Percentiles rank a stretch among this genome's conserved stretches.
Evolutionary conservation across 768 basidiomycete species (phyloP).

Genomic region (Pisolithus tinctorius): DNA sequence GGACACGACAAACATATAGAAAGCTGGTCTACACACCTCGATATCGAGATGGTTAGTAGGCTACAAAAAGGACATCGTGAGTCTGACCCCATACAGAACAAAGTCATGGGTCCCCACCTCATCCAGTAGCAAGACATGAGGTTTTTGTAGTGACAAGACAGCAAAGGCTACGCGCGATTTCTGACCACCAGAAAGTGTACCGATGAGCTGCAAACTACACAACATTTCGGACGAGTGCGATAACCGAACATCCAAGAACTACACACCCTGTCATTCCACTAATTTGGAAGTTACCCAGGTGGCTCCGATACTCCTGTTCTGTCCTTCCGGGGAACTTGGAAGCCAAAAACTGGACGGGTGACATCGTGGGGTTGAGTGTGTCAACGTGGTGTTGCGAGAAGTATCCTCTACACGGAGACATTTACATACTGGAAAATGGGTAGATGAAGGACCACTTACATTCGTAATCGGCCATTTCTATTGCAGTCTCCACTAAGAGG

Average conservation of each 20-base stretch:
- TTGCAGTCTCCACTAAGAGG: constrained; percentile 75
- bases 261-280: constrained; percentile 87
- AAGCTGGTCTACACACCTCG: constrained; percentile 44
- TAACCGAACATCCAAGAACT: not conserved
- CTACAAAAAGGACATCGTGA: constrained; percentile 27
- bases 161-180: constrained; percentile 95
- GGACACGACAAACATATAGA: not conserved
- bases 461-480: constrained; percentile 85
- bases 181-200: constrained; percentile 91
- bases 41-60: constrained; percentile 97
- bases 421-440: constrained; percentile 3
- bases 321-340: constrained; percentile 88
- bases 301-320: constrained; percentile 94
- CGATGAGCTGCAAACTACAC: constrained; percentile 74
- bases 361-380: constrained; percentile 73
- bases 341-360: constrained; percentile 91
- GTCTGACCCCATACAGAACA: constrained; percentile 1
- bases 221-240: not conserved
- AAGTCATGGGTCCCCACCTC: constrained; percentile 54
- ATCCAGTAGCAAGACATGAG: constrained; percentile 90
- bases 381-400: constrained; percentile 98
- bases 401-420: constrained; percentile 53
- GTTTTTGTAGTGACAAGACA: constrained; percentile 74
- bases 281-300: constrained; percentile 96
- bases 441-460: constrained; percentile 43